phyloP scores from a whole-genome alignment of 169 alveolate species.

The Eimeria nieschulzi region DNA sequence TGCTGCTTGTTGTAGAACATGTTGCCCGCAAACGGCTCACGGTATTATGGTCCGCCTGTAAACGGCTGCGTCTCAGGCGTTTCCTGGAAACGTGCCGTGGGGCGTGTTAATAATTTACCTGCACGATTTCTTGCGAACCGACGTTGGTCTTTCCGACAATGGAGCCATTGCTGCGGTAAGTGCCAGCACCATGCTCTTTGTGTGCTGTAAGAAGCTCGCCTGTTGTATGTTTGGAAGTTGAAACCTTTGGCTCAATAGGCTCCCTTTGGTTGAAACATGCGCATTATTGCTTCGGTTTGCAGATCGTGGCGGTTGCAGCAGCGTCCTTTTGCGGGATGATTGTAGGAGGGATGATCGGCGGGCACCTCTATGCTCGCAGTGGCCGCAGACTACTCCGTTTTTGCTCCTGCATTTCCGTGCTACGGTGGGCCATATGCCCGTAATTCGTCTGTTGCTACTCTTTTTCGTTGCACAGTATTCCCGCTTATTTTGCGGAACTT shows the following conservation, averaged over 20 bases:
- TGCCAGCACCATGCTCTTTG: not conserved
- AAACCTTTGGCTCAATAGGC: not conserved
- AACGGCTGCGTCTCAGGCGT: slow-evolving; percentile 51
- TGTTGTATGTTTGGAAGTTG: not conserved
- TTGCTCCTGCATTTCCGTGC: slow-evolving; percentile 21
- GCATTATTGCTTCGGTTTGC: not conserved
- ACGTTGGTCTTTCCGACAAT: slow-evolving; percentile 55
- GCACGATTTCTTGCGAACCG: slow-evolving; percentile 68
- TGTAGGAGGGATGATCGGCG: slow-evolving; percentile 74
- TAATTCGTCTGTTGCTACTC: not conserved
- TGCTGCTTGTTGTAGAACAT: too few relatives aligned
- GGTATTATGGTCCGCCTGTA: too few relatives aligned
- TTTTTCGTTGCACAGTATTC: not conserved
- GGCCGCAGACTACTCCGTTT: slow-evolving; percentile 37
- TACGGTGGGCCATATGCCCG: slow-evolving; percentile 4
- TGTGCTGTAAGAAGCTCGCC: not conserved
- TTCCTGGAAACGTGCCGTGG: slow-evolving; percentile 79
- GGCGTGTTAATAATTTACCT: slow-evolving; percentile 70
- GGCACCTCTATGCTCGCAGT: slow-evolving; percentile 56
- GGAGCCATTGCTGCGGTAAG: slow-evolving; percentile 63
- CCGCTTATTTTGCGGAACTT: not conserved
- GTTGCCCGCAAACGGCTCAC: too few relatives aligned
- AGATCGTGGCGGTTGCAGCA: slow-evolving; percentile 63
- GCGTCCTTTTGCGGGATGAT: slow-evolving; percentile 73
- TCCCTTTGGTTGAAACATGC: not conserved